phyloP scores from a whole-genome alignment of 495 filamentous ascomycete species.

The Wilcoxina mikolae region DNA sequence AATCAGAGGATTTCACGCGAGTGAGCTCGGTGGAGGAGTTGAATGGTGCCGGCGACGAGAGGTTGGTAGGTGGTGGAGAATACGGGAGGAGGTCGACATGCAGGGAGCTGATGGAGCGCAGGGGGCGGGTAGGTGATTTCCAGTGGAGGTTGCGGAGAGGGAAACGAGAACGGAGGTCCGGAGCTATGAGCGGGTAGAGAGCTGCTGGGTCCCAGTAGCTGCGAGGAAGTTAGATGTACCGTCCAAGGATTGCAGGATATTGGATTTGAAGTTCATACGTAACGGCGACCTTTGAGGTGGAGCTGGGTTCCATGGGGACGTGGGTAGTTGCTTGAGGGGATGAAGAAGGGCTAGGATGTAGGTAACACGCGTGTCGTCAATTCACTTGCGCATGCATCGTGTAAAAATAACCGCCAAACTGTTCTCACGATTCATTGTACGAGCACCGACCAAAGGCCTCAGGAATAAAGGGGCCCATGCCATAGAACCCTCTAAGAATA shows the following conservation, averaged over 20 bases:
- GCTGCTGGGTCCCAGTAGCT: conserved; percentile 76
- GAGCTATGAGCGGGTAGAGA: conserved; percentile 65
- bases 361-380: too few species aligned
- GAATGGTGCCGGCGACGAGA: conserved; percentile 31
- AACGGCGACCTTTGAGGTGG: conserved; percentile 11
- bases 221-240: conserved; percentile 19
- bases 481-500: too few species aligned
- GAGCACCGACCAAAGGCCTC: too few species aligned
- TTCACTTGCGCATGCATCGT: too few species aligned
- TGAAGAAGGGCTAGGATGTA: background rate
- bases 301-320: conserved; percentile 5
- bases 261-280: background rate
- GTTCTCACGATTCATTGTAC: too few species aligned
- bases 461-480: too few species aligned
- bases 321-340: background rate
- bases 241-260: background rate
- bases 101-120: conserved; percentile 81
- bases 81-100: conserved; percentile 70
- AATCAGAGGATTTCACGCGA: conserved; percentile 34
- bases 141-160: conserved; percentile 90
- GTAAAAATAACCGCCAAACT: too few species aligned
- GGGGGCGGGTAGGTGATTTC: conserved; percentile 81
- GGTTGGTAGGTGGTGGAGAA: conserved; percentile 30
- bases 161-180: conserved; percentile 59
- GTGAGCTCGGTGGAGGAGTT: conserved; percentile 31